Percentiles rank a stretch among this genome's conserved stretches.
These are phyloP conservation scores for Boletus subluridellus DNA, from an alignment of 1,284 basidiomycete genomes.

Conservation along the genomic window DNA sequence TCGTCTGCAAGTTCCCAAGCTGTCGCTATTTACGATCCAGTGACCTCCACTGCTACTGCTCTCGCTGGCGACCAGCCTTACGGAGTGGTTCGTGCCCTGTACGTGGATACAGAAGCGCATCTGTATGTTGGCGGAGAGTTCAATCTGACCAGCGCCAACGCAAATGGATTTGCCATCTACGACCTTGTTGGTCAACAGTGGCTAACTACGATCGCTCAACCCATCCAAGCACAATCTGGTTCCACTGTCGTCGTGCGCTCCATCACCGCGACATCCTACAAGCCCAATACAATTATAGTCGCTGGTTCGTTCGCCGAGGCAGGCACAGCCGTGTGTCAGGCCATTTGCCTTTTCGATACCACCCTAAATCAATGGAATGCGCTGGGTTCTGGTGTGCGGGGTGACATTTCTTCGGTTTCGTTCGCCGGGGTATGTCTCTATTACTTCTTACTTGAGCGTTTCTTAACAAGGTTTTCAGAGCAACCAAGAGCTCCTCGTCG, in stretches of 20 bases:
- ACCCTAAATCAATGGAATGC: constrained; percentile 71
- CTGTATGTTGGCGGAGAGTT: constrained; percentile 85
- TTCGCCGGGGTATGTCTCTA: constrained; percentile 70
- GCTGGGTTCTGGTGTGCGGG: constrained; percentile 79
- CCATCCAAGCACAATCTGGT: constrained; percentile 54
- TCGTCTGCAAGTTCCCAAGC: constrained; percentile 49
- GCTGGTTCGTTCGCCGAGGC: constrained; percentile 84
- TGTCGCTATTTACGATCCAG: constrained; percentile 73
- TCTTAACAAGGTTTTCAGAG: constrained; percentile 38
- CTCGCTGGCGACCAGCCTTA: constrained; percentile 60
- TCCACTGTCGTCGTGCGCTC: constrained; percentile 68
- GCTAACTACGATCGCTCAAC: constrained; percentile 54
- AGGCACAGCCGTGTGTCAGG: constrained; percentile 72
- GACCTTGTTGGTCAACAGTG: constrained; percentile 63
- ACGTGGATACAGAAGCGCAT: constrained; percentile 58
- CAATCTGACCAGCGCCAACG: constrained; percentile 50
- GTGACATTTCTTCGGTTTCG: constrained; percentile 75
- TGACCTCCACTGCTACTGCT: constrained; percentile 47
- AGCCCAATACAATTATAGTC: constrained; percentile 69
- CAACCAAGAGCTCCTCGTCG: constrained; percentile 63
- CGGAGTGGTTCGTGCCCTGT: constrained; percentile 71
- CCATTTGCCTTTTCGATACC: constrained; percentile 78
- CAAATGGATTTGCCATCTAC: constrained; percentile 73
- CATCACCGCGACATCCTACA: constrained; percentile 62
- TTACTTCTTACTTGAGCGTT: background rate